phyloP scores from a whole-genome alignment of 768 basidiomycete species.

The Termitomyces sp. region DNA sequence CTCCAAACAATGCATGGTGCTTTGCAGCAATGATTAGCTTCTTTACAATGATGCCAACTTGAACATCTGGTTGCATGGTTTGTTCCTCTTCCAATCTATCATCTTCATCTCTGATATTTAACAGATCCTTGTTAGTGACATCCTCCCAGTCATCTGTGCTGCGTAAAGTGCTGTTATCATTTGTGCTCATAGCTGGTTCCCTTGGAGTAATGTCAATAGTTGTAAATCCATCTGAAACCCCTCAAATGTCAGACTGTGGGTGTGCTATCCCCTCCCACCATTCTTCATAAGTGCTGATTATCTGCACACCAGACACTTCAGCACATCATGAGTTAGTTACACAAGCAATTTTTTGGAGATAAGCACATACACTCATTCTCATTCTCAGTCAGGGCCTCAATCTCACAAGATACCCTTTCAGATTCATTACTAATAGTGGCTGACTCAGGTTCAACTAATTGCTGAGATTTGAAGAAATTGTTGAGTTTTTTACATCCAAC shows the following conservation, averaged over 20 bases:
- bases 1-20: no score
- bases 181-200: background rate
- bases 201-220: background rate
- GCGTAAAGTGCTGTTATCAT: background rate
- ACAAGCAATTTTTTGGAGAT: background rate
- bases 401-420: background rate
- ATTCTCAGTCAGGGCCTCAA: no score
- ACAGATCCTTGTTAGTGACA: background rate
- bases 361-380: background rate
- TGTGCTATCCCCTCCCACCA: background rate
- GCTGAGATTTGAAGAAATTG: background rate
- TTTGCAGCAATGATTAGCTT: background rate
- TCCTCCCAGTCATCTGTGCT: background rate
- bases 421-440: background rate
- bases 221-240: no score
- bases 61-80: background rate
- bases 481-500: background rate
- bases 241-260: background rate
- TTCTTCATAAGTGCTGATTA: background rate
- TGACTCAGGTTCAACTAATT: background rate
- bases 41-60: background rate
- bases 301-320: background rate
- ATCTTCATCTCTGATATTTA: background rate
- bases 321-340: background rate
- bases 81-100: background rate